Percentiles rank a stretch among this genome's conserved stretches.
These are phyloP conservation scores for Lachancea nothofagi DNA, from an alignment of 805 yeast species.

Conservation along the genomic window DNA sequence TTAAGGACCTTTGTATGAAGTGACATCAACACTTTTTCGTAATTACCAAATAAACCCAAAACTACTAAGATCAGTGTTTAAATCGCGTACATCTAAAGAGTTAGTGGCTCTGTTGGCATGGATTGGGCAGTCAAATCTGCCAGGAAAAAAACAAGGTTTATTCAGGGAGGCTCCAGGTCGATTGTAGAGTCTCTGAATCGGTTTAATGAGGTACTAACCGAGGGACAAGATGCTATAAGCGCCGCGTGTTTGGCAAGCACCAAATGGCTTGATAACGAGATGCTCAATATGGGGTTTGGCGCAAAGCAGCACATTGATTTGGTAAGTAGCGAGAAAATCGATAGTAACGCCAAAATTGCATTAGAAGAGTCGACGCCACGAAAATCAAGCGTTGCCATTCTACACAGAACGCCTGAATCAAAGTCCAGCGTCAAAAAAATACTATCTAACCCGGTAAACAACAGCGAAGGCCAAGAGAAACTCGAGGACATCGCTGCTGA, in stretches of 20 bases:
- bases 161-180: slow-evolving; percentile 30
- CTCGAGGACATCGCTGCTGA: neutral
- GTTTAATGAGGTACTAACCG: slow-evolving; percentile 22
- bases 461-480: neutral
- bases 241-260: slow-evolving; percentile 15
- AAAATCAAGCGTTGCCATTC: neutral
- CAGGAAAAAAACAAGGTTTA: slow-evolving; percentile 22
- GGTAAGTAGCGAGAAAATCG: neutral
- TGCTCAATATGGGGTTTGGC: slow-evolving; percentile 4
- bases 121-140: slow-evolving; percentile 32
- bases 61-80: neutral
- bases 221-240: slow-evolving; percentile 21
- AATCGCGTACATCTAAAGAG: neutral
- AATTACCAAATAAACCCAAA: neutral
- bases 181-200: slow-evolving; percentile 29
- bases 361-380: slow-evolving; percentile 9
- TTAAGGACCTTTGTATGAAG: slow-evolving; percentile 1
- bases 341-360: neutral
- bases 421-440: neutral
- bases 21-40: slow-evolving; percentile 5
- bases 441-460: neutral
- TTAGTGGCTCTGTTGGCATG: slow-evolving; percentile 15
- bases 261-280: slow-evolving; percentile 22
- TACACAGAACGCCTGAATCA: slow-evolving; percentile 4
- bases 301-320: neutral